Conservation (phyloP, 805 yeast genomes). For the Limtongozyma cylindracea region DNA sequence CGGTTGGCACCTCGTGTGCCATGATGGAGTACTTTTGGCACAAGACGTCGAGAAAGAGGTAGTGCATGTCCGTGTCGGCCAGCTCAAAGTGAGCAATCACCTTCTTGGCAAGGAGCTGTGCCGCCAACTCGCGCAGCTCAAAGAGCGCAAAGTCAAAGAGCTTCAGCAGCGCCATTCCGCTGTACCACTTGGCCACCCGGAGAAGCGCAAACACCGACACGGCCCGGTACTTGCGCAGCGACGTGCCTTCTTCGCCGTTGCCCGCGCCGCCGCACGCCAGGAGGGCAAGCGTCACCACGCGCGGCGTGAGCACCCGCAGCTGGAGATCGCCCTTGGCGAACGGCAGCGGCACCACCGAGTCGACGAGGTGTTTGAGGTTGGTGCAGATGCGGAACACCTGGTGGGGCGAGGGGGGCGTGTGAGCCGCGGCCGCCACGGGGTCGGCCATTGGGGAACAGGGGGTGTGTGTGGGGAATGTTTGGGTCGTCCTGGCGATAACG, state of each 20-base stretch:
- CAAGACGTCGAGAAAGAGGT: slow-evolving; percentile 48
- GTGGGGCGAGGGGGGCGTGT: too few relatives aligned
- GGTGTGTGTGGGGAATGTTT: too few relatives aligned
- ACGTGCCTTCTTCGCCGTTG: slow-evolving; percentile 22
- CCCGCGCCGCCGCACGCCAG: slow-evolving; percentile 70
- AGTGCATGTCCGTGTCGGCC: slow-evolving; percentile 37
- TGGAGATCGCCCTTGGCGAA: slow-evolving; percentile 23
- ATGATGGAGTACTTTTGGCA: slow-evolving; percentile 51
- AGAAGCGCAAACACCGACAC: slow-evolving; percentile 44
- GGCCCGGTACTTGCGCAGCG: slow-evolving; percentile 39
- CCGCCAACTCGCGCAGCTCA: slow-evolving; percentile 33
- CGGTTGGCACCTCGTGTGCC: slow-evolving; percentile 30
- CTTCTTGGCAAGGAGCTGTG: slow-evolving; percentile 45
- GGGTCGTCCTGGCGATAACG: too few relatives aligned
- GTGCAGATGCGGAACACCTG: slow-evolving; percentile 46
- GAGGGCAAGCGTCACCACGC: slow-evolving; percentile 31
- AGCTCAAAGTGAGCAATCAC: too few relatives aligned
- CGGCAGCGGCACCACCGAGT: slow-evolving; percentile 43
- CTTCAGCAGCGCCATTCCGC: slow-evolving; percentile 27
- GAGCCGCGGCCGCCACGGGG: too few relatives aligned
- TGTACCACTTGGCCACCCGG: slow-evolving; percentile 58
- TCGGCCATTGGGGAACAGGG: too few relatives aligned
- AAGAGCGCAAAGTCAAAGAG: slow-evolving; percentile 44
- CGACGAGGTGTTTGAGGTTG: slow-evolving; percentile 50
- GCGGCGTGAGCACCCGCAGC: slow-evolving; percentile 30